Evolutionary conservation across 345 rosid species (phyloP), one percentile per base, ranked within the genome.

Genomic region (Ricinus communis): DNA sequence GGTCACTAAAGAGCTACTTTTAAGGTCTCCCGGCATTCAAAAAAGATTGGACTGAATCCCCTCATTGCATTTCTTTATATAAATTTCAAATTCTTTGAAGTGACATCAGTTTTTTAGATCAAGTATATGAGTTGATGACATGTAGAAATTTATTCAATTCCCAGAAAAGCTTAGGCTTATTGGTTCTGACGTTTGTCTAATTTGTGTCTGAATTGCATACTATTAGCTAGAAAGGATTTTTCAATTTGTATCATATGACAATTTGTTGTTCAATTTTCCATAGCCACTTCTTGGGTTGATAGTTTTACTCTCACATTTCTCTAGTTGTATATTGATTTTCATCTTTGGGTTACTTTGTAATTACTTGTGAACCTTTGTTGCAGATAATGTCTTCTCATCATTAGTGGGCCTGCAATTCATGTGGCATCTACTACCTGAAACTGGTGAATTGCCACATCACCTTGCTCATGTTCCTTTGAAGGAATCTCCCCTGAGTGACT

Each of bases 401-500:
- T 82, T 93, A 56, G 98, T 91, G 77, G 97, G 97, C 71, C 81
- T 93, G 73, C 94, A 88, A 30, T 93, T 93, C 87, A 81, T 76
- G 88, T 94, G 98, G 98, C 83, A 84, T 79, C 77, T 90, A 74
- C 74, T 71, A 72, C 87, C 96, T 70, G 91, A 87, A 75, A 76
- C 64, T 67, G 73, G 67, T 52, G 88, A 87, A 74, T 76, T 79
- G 62, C 74, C 81, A 49, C 94, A 94, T 85, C 94, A 90, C 74
- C 98, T 94, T 76, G 84, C 77, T 60, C 96, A 91, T 80, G 93
- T 94, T 82, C 97, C 97, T 74, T 73, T 94, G 76, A 90, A 88
- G 86, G 95, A 90, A 71, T 91, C 98, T 79, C 98, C 97, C 36
- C 69, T 94, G 71, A 94, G 96, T 56, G 98, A 91, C 71, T 88